Evolutionary conservation across 352 stramenopile species (phyloP).

Genomic region (Pelagophyceae sp.): DNA sequence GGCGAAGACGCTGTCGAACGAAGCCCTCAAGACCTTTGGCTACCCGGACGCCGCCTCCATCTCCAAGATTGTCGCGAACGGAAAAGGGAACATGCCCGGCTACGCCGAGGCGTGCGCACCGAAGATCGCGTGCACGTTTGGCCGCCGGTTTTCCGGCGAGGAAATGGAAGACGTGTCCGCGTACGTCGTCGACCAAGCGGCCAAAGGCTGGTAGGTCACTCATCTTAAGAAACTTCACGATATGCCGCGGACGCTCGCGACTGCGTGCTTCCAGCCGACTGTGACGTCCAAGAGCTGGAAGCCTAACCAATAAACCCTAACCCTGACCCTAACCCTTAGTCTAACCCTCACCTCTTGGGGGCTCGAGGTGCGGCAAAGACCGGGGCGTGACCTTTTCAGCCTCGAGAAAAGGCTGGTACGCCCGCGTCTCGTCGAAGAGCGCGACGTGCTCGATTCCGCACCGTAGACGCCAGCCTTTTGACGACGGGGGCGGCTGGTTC

Average conservation of each 20-base stretch:
- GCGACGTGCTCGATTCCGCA: slow-evolving; percentile 7
- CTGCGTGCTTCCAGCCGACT: slow-evolving; percentile 10
- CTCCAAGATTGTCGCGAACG: slow-evolving; percentile 16
- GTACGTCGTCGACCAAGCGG: slow-evolving; percentile 25
- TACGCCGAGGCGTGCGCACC: slow-evolving; percentile 9
- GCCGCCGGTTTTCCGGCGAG: slow-evolving; percentile 17
- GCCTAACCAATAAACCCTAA: no score
- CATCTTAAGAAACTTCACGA: no score
- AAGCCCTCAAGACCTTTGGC: slow-evolving; percentile 15
- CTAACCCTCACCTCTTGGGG: background rate
- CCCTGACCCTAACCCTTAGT: no score
- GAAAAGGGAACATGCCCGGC: slow-evolving; percentile 26
- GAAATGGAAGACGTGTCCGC: slow-evolving; percentile 19
- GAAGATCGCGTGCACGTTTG: slow-evolving; percentile 21
- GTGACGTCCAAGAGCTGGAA: background rate
- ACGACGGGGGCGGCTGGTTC: background rate
- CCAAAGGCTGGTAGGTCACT: background rate
- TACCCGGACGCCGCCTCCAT: background rate
- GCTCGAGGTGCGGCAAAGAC: background rate
- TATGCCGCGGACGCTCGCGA: background rate
- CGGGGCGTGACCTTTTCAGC: background rate
- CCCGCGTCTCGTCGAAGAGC: background rate
- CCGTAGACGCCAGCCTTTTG: background rate
- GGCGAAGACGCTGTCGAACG: slow-evolving; percentile 22
- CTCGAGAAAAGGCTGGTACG: background rate